A percentile compares a stretch with the other conserved stretches of the same genome.
phyloP scores from a whole-genome alignment of 345 rosid genomes.

The Rubroshorea leprosula region DNA sequence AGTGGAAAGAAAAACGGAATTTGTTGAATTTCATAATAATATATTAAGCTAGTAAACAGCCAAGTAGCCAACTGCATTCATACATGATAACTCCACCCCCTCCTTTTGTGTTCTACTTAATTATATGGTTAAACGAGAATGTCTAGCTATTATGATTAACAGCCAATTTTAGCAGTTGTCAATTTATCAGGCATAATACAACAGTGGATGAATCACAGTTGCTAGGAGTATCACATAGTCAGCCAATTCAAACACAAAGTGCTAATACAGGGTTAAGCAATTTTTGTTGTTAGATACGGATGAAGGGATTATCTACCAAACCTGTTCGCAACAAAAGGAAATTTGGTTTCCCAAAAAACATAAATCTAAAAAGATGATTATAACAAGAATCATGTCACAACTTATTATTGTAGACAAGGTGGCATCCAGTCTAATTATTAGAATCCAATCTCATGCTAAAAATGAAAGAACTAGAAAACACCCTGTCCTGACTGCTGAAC shows the following conservation, averaged over 20 bases:
- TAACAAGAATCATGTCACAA: too few relatives aligned
- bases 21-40: background rate
- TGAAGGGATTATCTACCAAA: too few relatives aligned
- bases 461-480: background rate
- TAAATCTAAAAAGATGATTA: too few relatives aligned
- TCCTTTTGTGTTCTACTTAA: background rate
- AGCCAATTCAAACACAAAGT: background rate
- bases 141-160: background rate
- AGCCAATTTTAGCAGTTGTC: background rate
- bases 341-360: too few relatives aligned
- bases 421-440: too few relatives aligned
- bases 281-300: background rate
- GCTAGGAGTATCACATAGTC: background rate
- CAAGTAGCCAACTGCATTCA: background rate
- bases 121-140: background rate
- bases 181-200: background rate
- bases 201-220: background rate
- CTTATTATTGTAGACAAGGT: too few relatives aligned
- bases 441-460: too few relatives aligned
- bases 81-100: background rate
- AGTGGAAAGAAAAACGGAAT: constrained; percentile 1
- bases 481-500: background rate
- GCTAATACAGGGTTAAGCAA: background rate
- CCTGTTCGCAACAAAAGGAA: too few relatives aligned
- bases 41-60: background rate